Evolutionary conservation across 352 stramenopile genomes (phyloP).

Genomic region (Chrysophaeum taylorii): DNA sequence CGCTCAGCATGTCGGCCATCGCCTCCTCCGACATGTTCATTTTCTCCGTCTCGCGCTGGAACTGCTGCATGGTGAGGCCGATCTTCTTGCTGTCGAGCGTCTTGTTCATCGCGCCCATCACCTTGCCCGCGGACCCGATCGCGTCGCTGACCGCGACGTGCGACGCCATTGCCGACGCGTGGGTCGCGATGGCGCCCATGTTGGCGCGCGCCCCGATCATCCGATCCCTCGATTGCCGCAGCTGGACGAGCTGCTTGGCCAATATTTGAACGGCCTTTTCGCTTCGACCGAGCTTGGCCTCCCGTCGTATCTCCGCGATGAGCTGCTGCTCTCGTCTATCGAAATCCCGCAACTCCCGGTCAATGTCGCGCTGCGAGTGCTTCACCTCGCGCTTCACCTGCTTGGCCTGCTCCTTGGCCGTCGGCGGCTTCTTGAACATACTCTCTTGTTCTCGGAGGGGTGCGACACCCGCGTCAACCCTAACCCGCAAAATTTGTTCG

Average conservation of each 20-base stretch:
- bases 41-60: conserved; percentile 47
- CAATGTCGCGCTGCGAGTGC: conserved; percentile 41
- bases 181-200: conserved; percentile 35
- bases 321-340: conserved; percentile 45
- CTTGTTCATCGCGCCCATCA: conserved; percentile 40
- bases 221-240: conserved; percentile 46
- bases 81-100: conserved; percentile 46
- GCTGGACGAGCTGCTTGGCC: conserved; percentile 49
- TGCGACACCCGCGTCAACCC: too few species aligned
- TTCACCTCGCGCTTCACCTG: conserved; percentile 35
- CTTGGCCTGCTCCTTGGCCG: conserved; percentile 40
- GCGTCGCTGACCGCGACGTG: conserved; percentile 39
- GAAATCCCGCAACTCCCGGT: conserved; percentile 45
- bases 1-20: conserved; percentile 52
- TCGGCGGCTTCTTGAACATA: conserved; percentile 36
- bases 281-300: conserved; percentile 33
- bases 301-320: conserved; percentile 47
- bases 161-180: conserved; percentile 38
- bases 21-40: conserved; percentile 51
- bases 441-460: too few species aligned
- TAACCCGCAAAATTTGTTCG: too few species aligned
- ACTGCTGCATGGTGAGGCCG: conserved; percentile 46
- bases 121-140: conserved; percentile 35
- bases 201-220: conserved; percentile 42
- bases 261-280: conserved; percentile 39